Conservation (phyloP, 2,329 filamentous ascomycete genomes). For the Atkinsonella texensis region DNA sequence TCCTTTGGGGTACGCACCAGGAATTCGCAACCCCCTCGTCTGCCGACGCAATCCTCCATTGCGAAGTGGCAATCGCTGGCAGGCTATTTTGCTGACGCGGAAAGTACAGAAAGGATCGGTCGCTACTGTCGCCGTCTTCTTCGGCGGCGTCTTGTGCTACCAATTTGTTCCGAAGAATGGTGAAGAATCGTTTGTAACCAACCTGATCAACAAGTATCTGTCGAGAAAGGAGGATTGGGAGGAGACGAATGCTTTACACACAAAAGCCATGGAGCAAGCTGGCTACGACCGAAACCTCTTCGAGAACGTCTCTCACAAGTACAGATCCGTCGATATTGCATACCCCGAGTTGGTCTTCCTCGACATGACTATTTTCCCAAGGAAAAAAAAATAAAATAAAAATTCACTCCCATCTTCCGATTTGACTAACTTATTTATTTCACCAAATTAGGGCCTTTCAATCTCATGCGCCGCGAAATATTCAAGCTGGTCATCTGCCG, state of each 20-base stretch:
- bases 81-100: not conserved
- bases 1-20: conserved; percentile 40
- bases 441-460: conserved; percentile 31
- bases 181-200: conserved; percentile 33
- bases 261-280: conserved; percentile 41
- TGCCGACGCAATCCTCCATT: not conserved
- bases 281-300: conserved; percentile 46
- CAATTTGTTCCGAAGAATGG: conserved; percentile 37
- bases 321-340: conserved; percentile 37
- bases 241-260: conserved; percentile 40
- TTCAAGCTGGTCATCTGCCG: conserved; percentile 41
- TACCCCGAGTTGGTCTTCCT: conserved; percentile 33
- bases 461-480: conserved; percentile 38
- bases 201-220: conserved; percentile 33
- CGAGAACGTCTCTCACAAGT: conserved; percentile 29
- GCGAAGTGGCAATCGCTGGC: not conserved
- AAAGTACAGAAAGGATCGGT: conserved; percentile 35
- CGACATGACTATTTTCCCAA: not conserved
- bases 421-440: not conserved
- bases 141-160: conserved; percentile 34
- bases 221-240: conserved; percentile 38
- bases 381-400: no score
- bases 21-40: conserved; percentile 1
- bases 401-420: not conserved
- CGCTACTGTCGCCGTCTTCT: conserved; percentile 31